Percentiles rank a stretch among this genome's conserved stretches.
These are phyloP conservation scores for Chlamydomonas applanata DNA, from an alignment of 139 green algal genomes.

Conservation along the genomic window DNA sequence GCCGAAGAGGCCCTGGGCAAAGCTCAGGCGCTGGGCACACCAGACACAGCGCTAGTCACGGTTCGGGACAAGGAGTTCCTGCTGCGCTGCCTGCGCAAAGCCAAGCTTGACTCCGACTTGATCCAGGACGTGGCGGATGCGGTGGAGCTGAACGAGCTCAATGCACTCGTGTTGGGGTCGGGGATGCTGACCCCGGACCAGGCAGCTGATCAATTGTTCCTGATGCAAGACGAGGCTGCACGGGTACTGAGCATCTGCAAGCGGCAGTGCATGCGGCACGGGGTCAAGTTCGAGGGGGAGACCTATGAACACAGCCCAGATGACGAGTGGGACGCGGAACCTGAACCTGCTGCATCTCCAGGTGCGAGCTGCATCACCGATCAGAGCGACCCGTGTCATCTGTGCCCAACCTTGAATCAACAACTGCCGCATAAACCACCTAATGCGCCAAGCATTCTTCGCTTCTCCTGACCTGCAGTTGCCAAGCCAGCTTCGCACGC, in stretches of 20 bases:
- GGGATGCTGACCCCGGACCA: conserved; percentile 21
- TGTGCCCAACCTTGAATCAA: too few species aligned
- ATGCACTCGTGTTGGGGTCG: conserved; percentile 27
- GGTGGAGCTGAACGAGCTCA: conserved; percentile 39
- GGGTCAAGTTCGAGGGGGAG: conserved; percentile 37
- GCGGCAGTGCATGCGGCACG: conserved; percentile 29
- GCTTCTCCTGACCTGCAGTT: too few species aligned
- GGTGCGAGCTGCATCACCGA: too few species aligned
- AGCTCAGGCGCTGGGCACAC: background rate
- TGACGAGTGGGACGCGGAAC: conserved; percentile 3
- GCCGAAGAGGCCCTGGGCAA: too few species aligned
- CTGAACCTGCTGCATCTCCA: background rate
- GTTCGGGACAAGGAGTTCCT: conserved; percentile 20
- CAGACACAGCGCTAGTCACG: background rate
- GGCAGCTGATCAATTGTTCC: conserved; percentile 34
- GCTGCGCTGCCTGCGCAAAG: conserved; percentile 20
- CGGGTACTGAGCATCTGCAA: conserved; percentile 22
- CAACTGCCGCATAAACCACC: too few species aligned
- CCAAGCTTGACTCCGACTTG: conserved; percentile 37
- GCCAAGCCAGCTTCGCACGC: too few species aligned
- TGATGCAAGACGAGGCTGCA: conserved; percentile 42
- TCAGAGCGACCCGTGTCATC: too few species aligned
- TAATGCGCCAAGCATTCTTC: too few species aligned
- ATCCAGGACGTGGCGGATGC: conserved; percentile 32
- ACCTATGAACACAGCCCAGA: conserved; percentile 1